These are phyloP conservation scores for Thermothielavioides terrestris DNA, from an alignment of 495 filamentous ascomycete genomes.

Conservation along the genomic window DNA sequence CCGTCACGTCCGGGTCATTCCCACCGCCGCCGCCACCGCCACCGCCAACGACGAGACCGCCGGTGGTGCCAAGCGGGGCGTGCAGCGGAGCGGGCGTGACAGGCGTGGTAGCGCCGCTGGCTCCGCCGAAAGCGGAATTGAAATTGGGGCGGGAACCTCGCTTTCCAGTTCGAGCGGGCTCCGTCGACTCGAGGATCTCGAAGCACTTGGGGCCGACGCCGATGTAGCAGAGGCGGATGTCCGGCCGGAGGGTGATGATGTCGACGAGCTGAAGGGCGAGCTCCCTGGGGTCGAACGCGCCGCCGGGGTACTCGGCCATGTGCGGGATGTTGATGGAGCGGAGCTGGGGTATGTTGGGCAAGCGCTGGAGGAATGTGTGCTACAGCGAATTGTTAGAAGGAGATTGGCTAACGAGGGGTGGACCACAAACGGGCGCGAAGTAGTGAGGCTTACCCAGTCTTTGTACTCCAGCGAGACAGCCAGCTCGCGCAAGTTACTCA, in stretches of 20 bases:
- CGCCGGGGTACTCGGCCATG: conserved; percentile 50
- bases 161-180: too few relatives aligned
- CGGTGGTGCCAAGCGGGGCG: too few relatives aligned
- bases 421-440: neutral
- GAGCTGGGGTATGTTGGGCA: conserved; percentile 68
- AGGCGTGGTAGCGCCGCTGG: conserved; percentile 25
- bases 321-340: conserved; percentile 71
- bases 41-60: too few relatives aligned
- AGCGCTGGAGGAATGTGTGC: conserved; percentile 81
- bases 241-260: conserved; percentile 76
- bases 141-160: neutral
- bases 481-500: conserved; percentile 67
- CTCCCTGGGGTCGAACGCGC: conserved; percentile 53
- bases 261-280: conserved; percentile 78
- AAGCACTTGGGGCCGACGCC: conserved; percentile 80
- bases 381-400: conserved; percentile 29
- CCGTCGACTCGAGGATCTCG: conserved; percentile 67
- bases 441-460: conserved; percentile 66
- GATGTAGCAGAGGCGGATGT: conserved; percentile 75
- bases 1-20: neutral
- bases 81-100: neutral
- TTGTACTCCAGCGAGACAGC: conserved; percentile 69
- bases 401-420: neutral
- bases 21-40: neutral
- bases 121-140: neutral